phyloP scores from a whole-genome alignment of 768 basidiomycete species.

The Daedaleopsis sinensis region DNA sequence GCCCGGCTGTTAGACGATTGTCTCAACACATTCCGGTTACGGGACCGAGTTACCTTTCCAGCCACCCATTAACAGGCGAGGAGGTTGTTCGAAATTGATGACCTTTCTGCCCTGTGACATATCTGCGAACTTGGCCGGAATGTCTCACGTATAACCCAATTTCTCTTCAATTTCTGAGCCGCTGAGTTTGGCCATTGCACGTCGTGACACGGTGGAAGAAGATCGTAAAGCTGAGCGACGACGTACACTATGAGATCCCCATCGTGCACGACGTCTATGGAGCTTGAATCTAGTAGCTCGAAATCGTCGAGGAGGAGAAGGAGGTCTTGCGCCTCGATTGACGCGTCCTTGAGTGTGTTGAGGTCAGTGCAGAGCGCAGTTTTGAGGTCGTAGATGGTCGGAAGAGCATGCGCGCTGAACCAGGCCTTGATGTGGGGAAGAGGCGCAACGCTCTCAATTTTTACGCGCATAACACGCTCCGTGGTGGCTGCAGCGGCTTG shows the following conservation, averaged over 20 bases:
- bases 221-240: too few species aligned
- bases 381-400: constrained; percentile 30
- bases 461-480: constrained; percentile 26
- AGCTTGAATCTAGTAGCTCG: constrained; percentile 31
- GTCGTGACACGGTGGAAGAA: too few species aligned
- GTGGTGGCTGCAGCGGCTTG: neutral
- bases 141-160: too few species aligned
- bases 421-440: constrained; percentile 31
- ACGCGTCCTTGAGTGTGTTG: constrained; percentile 14
- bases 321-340: constrained; percentile 17
- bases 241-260: constrained; percentile 35
- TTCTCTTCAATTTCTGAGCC: too few species aligned
- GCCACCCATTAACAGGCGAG: too few species aligned
- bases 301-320: constrained; percentile 34
- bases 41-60: too few species aligned
- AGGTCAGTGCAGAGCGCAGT: constrained; percentile 27
- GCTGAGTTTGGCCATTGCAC: too few species aligned
- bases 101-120: too few species aligned
- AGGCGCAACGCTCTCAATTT: constrained; percentile 28
- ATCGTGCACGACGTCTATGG: constrained; percentile 32
- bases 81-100: too few species aligned
- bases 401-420: constrained; percentile 26
- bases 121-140: too few species aligned
- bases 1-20: too few species aligned
- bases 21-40: too few species aligned